A percentile compares a stretch with the other conserved stretches of the same genome.
Evolutionary conservation across 1,139 yeast species (phyloP).

Genomic region (Suhomyces choctaworum): DNA sequence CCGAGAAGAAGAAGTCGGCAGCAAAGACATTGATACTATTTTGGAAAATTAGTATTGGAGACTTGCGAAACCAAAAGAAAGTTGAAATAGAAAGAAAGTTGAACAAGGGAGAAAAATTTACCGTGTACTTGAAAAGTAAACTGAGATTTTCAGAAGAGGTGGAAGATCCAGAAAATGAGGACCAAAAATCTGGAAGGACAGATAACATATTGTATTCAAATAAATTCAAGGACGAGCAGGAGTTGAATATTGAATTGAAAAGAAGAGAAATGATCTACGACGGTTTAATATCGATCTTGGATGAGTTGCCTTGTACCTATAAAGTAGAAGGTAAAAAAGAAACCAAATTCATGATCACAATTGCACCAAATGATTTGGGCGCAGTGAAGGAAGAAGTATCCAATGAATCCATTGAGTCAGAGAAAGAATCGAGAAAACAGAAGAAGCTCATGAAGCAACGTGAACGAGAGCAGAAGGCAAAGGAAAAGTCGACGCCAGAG

Average conservation of each 20-base stretch:
- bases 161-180: slow-evolving; percentile 12
- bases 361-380: slow-evolving; percentile 15
- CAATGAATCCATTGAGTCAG: slow-evolving; percentile 10
- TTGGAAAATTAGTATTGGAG: slow-evolving; percentile 44
- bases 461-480: slow-evolving; percentile 15
- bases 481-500: slow-evolving; percentile 23
- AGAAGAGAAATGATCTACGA: slow-evolving; percentile 34
- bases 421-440: slow-evolving; percentile 23
- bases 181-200: slow-evolving; percentile 1
- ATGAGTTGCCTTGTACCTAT: slow-evolving; percentile 31
- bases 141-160: slow-evolving; percentile 13
- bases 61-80: slow-evolving; percentile 40
- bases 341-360: slow-evolving; percentile 18
- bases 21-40: slow-evolving; percentile 35
- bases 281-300: slow-evolving; percentile 27
- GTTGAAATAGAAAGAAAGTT: slow-evolving; percentile 36
- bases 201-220: slow-evolving; percentile 12
- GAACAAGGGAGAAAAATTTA: slow-evolving; percentile 36
- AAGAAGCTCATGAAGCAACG: slow-evolving; percentile 18
- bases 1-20: slow-evolving; percentile 40
- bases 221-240: slow-evolving; percentile 20
- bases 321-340: slow-evolving; percentile 34
- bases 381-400: slow-evolving; percentile 6
- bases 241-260: slow-evolving; percentile 29
- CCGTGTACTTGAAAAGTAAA: slow-evolving; percentile 27